Evolutionary conservation across 352 stramenopile genomes (phyloP), one percentile per base, ranked within the genome.

Genomic region (Globisporangium uncinulatum): DNA sequence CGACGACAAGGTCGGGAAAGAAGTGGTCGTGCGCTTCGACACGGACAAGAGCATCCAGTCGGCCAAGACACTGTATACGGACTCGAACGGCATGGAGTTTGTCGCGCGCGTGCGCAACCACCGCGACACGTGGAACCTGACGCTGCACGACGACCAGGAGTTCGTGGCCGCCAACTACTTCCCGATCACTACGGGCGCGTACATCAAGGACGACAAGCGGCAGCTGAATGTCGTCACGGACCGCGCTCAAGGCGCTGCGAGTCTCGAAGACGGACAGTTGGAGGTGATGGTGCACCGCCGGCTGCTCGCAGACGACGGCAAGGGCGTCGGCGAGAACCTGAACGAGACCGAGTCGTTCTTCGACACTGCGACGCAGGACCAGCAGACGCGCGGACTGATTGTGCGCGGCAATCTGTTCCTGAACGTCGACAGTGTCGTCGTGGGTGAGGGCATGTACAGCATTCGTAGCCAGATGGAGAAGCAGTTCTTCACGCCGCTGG

Each of bases 261-360:
- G 93, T 59, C 68, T 99, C 11, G 62, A 71, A 43, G 83, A 98
- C 67, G 84, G 84, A 10, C 75, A 94, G 34, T 41, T 99, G n/a
- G 97, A 99, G 72, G 64, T 99, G n/a, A 98, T 99, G 97, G 88
- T 99, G 36, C 96, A 99, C 56, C 89, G 97, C 34, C 86, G 97
- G 19, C 66, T 97, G 9, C 68, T 98, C 6, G 73, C 66, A 32
- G 97, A 99, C 54, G 97, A 99, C 69, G 57, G 70, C 45, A 89
- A 96, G 56, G 96, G 97, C 24, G 96, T 99, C 1, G 73, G 65
- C 15, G 96, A 99, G 63, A 48, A 81, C 41, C 64, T 98, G 29
- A 97, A 97, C 59, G 90, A 97, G 62, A 97, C 85, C 4, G 93
- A 98, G 68, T 97, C 92, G 50, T 65, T 73, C 73, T 64, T 83